Base-by-base conservation (phyloP, 1,284 basidiomycete species). In the Volvariella surrecta region DNA sequence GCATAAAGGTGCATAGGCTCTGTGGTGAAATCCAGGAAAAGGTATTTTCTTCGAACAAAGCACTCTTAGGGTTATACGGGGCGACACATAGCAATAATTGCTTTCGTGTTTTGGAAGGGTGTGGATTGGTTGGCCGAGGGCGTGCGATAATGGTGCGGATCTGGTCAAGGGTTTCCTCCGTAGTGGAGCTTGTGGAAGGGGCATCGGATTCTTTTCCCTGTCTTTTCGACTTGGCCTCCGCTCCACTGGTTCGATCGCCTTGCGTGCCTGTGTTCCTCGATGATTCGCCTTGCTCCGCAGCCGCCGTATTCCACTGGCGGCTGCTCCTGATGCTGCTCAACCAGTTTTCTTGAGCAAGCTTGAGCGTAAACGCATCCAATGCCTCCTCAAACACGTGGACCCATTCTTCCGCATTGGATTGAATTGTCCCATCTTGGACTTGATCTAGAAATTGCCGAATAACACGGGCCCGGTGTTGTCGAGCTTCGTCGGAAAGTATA, bases 61-160 rank as follows among this genome's bases (percentile, higher is more conserved):
- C 45, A 9, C 51, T 32, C 24, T 51, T 54, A 42, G 52, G 52
- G 15, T 61, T 64, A 21, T 62, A 60, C 11, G 66, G 66, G 10
- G 66, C 56, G 0, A 74, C 60, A 37, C 71, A 74, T 3, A 82
- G 59, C 9, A 79, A 52, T 1, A 81, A 53, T 50, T 78, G 74
- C 40, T 64, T 68, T 4, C 62, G 10, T 39, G 9, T 8, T 44
- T 19, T 7, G 3, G 15, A 7, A 1, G 10, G 9, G 37, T 4
- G 43, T n/a, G 6, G n/a, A 32, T 19, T 10, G n/a, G 37, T 37
- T 16, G 37, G 9, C 16, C 24, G 4, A n/a, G 34, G 18, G n/a
- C 18, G n/a, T 6, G 13, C 34, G 4, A 35, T 8, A 15, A 35
- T 15, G 18, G 20, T 28, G 35, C 18, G 37, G 32, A 28, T 31